phyloP scores from a whole-genome alignment of 176 grass and related monocot species.

The Eremochloa ophiuroides region DNA sequence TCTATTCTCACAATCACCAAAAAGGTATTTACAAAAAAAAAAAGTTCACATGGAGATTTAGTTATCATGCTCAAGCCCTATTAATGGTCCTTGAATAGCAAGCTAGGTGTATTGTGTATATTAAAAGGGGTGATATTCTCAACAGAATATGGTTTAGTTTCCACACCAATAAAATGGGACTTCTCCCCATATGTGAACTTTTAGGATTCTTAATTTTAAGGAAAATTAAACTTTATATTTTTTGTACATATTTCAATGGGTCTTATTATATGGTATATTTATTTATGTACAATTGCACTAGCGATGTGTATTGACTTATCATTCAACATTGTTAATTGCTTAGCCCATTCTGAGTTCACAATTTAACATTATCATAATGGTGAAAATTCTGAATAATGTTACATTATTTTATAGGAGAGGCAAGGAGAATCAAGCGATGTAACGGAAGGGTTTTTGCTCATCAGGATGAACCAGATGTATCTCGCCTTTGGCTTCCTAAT shows the following conservation, averaged over 20 bases:
- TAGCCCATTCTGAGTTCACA: not conserved
- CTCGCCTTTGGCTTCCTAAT: conserved; percentile 69
- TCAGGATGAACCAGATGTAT: conserved; percentile 63
- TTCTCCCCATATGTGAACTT: not conserved
- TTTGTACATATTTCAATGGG: not conserved
- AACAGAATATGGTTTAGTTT: not conserved
- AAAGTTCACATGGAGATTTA: not conserved
- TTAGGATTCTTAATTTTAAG: not conserved
- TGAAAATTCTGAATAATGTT: not conserved
- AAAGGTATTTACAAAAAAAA: not conserved
- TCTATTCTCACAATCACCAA: not conserved
- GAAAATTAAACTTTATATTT: not conserved
- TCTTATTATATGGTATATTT: not conserved
- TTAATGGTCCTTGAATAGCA: not conserved
- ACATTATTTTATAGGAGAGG: conserved; percentile 55
- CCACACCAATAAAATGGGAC: too few species aligned
- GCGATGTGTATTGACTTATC: not conserved
- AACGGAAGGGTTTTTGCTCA: conserved; percentile 65
- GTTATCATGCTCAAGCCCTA: not conserved
- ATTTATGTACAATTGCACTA: not conserved
- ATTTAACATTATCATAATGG: not conserved
- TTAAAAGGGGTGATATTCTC: not conserved
- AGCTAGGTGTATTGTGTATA: too few species aligned
- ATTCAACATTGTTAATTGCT: not conserved
- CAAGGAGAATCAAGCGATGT: conserved; percentile 64